Percentiles rank a stretch among this genome's conserved stretches.
These are phyloP conservation scores for Thermothelomyces thermophilus DNA, from an alignment of 2,329 filamentous ascomycete genomes.

Conservation along the genomic window DNA sequence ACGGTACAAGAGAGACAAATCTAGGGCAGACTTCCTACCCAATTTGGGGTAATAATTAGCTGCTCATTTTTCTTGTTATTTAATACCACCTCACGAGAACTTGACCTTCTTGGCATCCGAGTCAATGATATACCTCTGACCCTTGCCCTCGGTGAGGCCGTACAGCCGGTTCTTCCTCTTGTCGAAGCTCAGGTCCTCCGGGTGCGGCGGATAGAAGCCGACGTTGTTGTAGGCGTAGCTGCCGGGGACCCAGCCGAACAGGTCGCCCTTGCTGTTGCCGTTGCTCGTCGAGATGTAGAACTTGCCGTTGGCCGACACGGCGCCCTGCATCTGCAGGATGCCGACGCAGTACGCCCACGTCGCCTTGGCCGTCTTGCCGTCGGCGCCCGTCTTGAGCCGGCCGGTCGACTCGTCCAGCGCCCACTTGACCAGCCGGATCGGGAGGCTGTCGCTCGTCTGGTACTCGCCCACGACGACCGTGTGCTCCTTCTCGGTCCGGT, in stretches of 20 bases:
- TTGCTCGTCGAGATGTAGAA: slow-evolving; percentile 32
- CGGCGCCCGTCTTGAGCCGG: slow-evolving; percentile 23
- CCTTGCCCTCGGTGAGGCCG: slow-evolving; percentile 16
- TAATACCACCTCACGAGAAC: slow-evolving; percentile 5
- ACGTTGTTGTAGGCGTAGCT: slow-evolving; percentile 20
- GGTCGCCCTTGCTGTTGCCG: slow-evolving; percentile 26
- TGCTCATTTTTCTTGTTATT: not conserved
- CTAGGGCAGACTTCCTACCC: too few relatives aligned
- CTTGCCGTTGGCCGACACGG: slow-evolving; percentile 27
- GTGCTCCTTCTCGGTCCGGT: slow-evolving; percentile 29
- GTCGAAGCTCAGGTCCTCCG: slow-evolving; percentile 32
- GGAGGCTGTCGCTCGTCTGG: slow-evolving; percentile 21
- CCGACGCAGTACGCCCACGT: slow-evolving; percentile 30
- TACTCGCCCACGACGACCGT: slow-evolving; percentile 32
- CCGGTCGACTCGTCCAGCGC: slow-evolving; percentile 28
- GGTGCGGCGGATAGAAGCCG: slow-evolving; percentile 25
- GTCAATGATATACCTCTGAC: slow-evolving; percentile 11
- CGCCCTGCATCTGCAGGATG: slow-evolving; percentile 31
- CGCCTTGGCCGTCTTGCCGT: slow-evolving; percentile 20
- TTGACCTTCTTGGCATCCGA: not conserved
- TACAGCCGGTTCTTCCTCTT: slow-evolving; percentile 20
- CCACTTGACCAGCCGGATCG: slow-evolving; percentile 29
- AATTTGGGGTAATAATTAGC: not conserved
- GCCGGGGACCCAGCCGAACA: slow-evolving; percentile 30
- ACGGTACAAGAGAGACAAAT: too few relatives aligned